Conservation (phyloP, 2,329 filamentous ascomycete species). For the Colletotrichum lindemuthianum region DNA sequence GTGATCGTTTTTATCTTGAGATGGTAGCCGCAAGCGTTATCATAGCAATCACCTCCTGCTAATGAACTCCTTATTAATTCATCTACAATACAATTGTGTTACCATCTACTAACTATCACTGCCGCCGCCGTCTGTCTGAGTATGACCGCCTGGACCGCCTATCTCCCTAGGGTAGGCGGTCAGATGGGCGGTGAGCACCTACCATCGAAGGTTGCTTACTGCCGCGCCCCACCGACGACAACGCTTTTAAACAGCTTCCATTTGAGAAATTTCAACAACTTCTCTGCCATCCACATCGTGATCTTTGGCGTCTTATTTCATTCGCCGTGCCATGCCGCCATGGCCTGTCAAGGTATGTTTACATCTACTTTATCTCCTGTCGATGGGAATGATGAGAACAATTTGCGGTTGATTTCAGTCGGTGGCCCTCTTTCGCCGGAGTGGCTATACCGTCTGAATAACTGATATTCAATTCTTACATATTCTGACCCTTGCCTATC, state of each 20-base stretch:
- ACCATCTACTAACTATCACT: too few relatives aligned
- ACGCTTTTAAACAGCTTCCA: slow-evolving; percentile 23
- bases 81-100: too few relatives aligned
- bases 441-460: slow-evolving; percentile 79
- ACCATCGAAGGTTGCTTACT: background rate
- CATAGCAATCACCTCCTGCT: too few relatives aligned
- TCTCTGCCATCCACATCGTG: background rate
- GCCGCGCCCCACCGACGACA: slow-evolving; percentile 27
- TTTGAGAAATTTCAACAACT: background rate
- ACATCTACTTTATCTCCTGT: slow-evolving; percentile 25
- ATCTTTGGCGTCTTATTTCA: too few relatives aligned
- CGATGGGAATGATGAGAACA: slow-evolving; percentile 82
- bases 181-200: slow-evolving; percentile 11
- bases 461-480: slow-evolving; percentile 98
- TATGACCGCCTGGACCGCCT: too few relatives aligned
- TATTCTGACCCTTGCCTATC: slow-evolving; percentile 79
- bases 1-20: too few relatives aligned
- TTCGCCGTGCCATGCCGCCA: background rate
- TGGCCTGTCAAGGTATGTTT: slow-evolving; percentile 39
- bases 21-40: too few relatives aligned
- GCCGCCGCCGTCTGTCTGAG: too few relatives aligned
- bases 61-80: too few relatives aligned
- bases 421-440: slow-evolving; percentile 91
- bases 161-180: background rate
- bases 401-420: slow-evolving; percentile 97